These are phyloP conservation scores for Bacterosira constricta DNA, from an alignment of 108 stramenopile species.

Conservation along the genomic window DNA sequence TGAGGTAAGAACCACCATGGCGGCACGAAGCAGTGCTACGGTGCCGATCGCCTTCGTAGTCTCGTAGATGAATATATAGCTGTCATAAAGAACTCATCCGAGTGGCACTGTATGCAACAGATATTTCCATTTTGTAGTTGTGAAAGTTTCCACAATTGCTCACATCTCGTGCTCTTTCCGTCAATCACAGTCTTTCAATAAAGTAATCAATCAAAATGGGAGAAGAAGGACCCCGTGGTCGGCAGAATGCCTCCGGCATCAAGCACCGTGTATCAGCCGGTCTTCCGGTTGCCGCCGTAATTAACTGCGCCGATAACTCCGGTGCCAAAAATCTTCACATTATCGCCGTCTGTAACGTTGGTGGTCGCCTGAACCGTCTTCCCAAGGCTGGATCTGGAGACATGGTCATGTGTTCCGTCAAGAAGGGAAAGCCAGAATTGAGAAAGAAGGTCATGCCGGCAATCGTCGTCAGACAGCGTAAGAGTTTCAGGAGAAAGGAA, in stretches of 20 bases:
- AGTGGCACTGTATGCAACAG: too few relatives aligned
- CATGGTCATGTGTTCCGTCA: constrained; percentile 99
- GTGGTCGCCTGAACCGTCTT: constrained; percentile 97
- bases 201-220: constrained; percentile 29
- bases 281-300: constrained; percentile 97
- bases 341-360: constrained; percentile 98
- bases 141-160: too few relatives aligned
- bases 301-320: constrained; percentile 99
- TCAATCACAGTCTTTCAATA: too few relatives aligned
- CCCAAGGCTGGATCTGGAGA: constrained; percentile 97
- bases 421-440: constrained; percentile 99
- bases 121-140: too few relatives aligned
- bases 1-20: constrained; percentile 20
- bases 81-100: too few relatives aligned
- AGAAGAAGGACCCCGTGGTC: constrained; percentile 76
- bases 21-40: neutral
- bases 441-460: constrained; percentile 99
- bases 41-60: too few relatives aligned
- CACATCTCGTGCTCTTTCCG: neutral
- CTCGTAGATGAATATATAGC: too few relatives aligned
- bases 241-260: constrained; percentile 92
- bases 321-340: constrained; percentile 99
- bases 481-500: constrained; percentile 99
- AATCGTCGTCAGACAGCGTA: constrained; percentile 98
- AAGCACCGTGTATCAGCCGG: constrained; percentile 99